These are phyloP conservation scores for Clonostachys byssicola DNA, from an alignment of 2,329 filamentous ascomycete species.

Conservation along the genomic window DNA sequence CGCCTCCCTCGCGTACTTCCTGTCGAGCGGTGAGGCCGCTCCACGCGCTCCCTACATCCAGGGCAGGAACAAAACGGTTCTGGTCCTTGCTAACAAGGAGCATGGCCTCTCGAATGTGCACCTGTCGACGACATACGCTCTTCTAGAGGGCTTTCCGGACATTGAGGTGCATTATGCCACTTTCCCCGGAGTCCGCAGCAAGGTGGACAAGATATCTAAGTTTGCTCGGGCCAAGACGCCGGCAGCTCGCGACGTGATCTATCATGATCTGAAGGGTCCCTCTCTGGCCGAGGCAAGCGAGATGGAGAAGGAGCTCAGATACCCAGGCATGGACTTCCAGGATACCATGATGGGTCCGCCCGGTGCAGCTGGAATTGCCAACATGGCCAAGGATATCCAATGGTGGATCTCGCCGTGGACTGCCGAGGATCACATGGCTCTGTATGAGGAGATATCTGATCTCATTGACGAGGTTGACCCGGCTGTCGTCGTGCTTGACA, in stretches of 20 bases:
- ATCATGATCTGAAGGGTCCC: constrained; percentile 13
- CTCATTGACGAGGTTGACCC: constrained; percentile 23
- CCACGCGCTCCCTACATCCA: neutral
- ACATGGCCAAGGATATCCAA: constrained; percentile 8
- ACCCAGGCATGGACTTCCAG: neutral
- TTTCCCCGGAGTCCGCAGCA: constrained; percentile 11
- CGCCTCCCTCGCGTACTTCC: neutral
- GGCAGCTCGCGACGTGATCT: constrained; percentile 8
- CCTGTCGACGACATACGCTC: constrained; percentile 21
- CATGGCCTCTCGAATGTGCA: constrained; percentile 29
- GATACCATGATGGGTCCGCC: constrained; percentile 3
- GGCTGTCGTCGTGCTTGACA: constrained; percentile 23
- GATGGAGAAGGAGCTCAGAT: too few species aligned
- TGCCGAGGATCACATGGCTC: constrained; percentile 17
- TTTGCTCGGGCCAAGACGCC: constrained; percentile 8
- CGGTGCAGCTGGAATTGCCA: constrained; percentile 7
- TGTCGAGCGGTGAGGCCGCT: neutral
- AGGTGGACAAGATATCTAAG: constrained; percentile 4
- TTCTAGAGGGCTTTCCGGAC: constrained; percentile 21
- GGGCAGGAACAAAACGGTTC: constrained; percentile 20
- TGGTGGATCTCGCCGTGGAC: constrained; percentile 18
- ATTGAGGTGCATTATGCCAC: constrained; percentile 29
- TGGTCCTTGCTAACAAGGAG: constrained; percentile 24
- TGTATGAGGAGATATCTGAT: constrained; percentile 14
- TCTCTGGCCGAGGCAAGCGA: constrained; percentile 1